A percentile compares a stretch with the other conserved stretches of the same genome.
These are phyloP conservation scores for Rhodotorula graminis DNA, from an alignment of 768 basidiomycete genomes.

Conservation along the genomic window DNA sequence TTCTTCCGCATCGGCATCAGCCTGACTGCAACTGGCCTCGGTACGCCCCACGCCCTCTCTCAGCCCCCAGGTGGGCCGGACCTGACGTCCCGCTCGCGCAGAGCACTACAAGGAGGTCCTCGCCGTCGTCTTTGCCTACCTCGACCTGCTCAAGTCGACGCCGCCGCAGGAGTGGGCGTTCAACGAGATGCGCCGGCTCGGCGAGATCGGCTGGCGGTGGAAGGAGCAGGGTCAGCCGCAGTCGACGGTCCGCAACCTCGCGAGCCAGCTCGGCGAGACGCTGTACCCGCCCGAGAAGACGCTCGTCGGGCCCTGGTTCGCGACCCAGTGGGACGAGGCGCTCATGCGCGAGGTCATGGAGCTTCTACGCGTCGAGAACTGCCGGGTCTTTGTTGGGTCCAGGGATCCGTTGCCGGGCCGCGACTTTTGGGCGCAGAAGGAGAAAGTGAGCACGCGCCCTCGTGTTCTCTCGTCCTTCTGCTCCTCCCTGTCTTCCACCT, in stretches of 20 bases:
- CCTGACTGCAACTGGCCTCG: slow-evolving; percentile 73
- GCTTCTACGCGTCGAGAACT: slow-evolving; percentile 55
- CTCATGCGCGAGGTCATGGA: slow-evolving; percentile 64
- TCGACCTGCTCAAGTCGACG: slow-evolving; percentile 47
- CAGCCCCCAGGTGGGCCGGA: no score
- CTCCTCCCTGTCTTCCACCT: no score
- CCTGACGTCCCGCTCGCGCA: slow-evolving; percentile 42
- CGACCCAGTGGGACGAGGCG: slow-evolving; percentile 67
- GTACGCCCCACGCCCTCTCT: neutral
- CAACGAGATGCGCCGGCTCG: slow-evolving; percentile 66
- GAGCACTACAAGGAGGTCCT: slow-evolving; percentile 71
- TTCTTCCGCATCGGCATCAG: slow-evolving; percentile 73
- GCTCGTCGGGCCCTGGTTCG: slow-evolving; percentile 64
- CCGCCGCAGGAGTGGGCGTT: slow-evolving; percentile 57
- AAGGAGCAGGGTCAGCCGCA: slow-evolving; percentile 54
- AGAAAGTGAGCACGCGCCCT: slow-evolving; percentile 57
- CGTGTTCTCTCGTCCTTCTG: no score
- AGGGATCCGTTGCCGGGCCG: slow-evolving; percentile 57
- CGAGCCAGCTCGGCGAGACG: slow-evolving; percentile 55
- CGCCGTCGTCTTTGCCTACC: slow-evolving; percentile 68
- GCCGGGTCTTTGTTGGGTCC: slow-evolving; percentile 72
- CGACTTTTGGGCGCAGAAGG: slow-evolving; percentile 55
- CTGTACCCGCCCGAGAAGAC: slow-evolving; percentile 72
- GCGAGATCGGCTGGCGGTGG: slow-evolving; percentile 72
- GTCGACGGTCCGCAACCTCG: slow-evolving; percentile 13